phyloP scores from a whole-genome alignment of 306 rosid species.

The Lathyrus aphaca region DNA sequence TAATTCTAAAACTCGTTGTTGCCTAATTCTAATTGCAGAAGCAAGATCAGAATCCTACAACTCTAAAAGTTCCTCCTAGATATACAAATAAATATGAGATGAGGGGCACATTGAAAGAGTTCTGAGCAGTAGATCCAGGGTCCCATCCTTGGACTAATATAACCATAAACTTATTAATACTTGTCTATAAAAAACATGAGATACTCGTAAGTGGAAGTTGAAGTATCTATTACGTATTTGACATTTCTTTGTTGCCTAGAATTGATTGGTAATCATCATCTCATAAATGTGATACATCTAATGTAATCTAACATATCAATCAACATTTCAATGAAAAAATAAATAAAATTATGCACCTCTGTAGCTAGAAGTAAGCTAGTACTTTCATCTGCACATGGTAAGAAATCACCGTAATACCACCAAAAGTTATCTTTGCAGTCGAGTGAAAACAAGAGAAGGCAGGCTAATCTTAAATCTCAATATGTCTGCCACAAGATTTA shows the following conservation, averaged over 20 bases:
- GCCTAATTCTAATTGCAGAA: conserved; percentile 69
- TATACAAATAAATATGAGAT: conserved; percentile 38
- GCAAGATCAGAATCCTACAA: conserved; percentile 86
- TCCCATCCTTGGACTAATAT: no score
- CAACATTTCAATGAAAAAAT: not conserved
- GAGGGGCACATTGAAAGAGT: no score
- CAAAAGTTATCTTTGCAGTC: conserved; percentile 88
- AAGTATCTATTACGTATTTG: conserved; percentile 27
- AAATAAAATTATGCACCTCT: conserved; percentile 56
- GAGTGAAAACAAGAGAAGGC: conserved; percentile 81
- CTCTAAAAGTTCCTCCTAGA: conserved; percentile 84
- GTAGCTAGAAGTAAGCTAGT: conserved; percentile 88
- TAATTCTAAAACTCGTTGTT: conserved; percentile 66
- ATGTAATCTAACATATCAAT: conserved; percentile 8
- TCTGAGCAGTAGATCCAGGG: no score
- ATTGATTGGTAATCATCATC: not conserved
- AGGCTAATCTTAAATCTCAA: conserved; percentile 94
- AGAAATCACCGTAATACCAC: conserved; percentile 88
- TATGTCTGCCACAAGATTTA: conserved; percentile 82
- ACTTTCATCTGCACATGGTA: conserved; percentile 87
- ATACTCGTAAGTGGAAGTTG: conserved; percentile 25
- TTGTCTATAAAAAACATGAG: not conserved
- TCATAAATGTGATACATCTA: conserved; percentile 11
- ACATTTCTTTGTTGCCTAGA: not conserved
- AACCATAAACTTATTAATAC: no score